Evolutionary conservation across 108 stramenopile genomes (phyloP).

Genomic region (Skeletonema menzelii): DNA sequence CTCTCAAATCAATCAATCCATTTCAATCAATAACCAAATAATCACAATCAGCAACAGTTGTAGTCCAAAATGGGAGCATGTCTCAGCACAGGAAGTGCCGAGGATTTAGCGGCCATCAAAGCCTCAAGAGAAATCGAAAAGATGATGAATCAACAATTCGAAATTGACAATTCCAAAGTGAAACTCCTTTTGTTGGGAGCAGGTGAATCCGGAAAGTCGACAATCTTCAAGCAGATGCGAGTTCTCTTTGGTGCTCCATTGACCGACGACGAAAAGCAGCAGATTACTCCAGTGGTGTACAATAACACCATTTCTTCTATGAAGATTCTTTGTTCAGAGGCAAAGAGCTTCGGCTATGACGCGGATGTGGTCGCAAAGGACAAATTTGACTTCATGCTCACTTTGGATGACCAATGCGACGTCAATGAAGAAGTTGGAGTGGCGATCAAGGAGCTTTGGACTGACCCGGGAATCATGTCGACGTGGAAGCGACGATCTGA

Average conservation of each 20-base stretch:
- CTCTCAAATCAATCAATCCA: not conserved
- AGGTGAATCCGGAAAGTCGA: slow-evolving; percentile 98
- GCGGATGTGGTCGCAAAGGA: slow-evolving; percentile 46
- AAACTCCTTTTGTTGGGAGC: slow-evolving; percentile 98
- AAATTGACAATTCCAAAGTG: slow-evolving; percentile 64
- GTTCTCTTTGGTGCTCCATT: slow-evolving; percentile 78
- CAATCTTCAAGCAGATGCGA: slow-evolving; percentile 97
- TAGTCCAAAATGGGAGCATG: slow-evolving; percentile 40
- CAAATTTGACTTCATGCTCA: slow-evolving; percentile 37
- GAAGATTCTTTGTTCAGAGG: slow-evolving; percentile 73
- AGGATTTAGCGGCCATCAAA: slow-evolving; percentile 36
- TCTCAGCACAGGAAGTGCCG: slow-evolving; percentile 26
- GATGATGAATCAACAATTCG: slow-evolving; percentile 42
- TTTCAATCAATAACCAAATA: not conserved
- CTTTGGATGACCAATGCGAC: slow-evolving; percentile 46
- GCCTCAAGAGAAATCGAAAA: slow-evolving; percentile 53
- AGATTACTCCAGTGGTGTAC: slow-evolving; percentile 85
- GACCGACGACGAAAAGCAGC: slow-evolving; percentile 77
- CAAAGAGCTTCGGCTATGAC: slow-evolving; percentile 63
- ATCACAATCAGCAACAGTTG: not conserved
- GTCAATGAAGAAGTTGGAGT: slow-evolving; percentile 50
- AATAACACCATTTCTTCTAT: slow-evolving; percentile 80
- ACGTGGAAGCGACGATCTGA: slow-evolving; percentile 78
- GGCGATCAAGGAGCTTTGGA: slow-evolving; percentile 68
- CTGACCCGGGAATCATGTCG: slow-evolving; percentile 54